A percentile compares a stretch with the other conserved stretches of the same genome.
Conservation (phyloP, 495 filamentous ascomycete genomes). For the Lepraria neglecta region DNA sequence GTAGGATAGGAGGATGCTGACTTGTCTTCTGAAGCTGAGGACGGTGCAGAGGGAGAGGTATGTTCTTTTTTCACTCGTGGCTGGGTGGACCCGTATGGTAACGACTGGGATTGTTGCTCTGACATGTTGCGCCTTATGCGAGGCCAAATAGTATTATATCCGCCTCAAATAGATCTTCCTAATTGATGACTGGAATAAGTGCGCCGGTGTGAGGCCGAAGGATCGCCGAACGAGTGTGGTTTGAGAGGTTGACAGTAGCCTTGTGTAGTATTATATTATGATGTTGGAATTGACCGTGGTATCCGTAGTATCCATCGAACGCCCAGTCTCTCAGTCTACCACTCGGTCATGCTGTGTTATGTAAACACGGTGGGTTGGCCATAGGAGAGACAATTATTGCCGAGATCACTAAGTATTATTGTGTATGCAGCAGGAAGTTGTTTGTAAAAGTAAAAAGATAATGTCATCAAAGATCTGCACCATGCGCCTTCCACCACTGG, state of each 20-base stretch:
- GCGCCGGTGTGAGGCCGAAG: constrained; percentile 16
- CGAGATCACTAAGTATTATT: constrained; percentile 7
- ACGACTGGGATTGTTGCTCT: constrained; percentile 12
- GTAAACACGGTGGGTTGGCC: not conserved
- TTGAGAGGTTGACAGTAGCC: not conserved
- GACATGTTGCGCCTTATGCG: constrained; percentile 12
- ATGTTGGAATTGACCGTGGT: constrained; percentile 14
- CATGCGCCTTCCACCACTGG: constrained; percentile 1
- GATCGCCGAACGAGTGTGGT: constrained; percentile 5
- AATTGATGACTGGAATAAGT: constrained; percentile 1
- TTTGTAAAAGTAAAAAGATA: constrained; percentile 7
- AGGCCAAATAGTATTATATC: constrained; percentile 10
- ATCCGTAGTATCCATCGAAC: not conserved
- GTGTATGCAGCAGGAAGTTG: not conserved
- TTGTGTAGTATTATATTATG: constrained; percentile 1
- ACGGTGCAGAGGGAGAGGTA: constrained; percentile 2
- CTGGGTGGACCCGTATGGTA: constrained; percentile 5
- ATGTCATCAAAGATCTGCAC: constrained; percentile 8
- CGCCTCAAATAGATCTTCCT: not conserved
- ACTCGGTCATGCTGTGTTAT: constrained; percentile 12
- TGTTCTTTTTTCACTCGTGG: not conserved
- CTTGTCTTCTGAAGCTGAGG: constrained; percentile 13
- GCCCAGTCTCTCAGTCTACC: constrained; percentile 6
- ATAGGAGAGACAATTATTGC: not conserved
- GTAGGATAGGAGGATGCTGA: not conserved